Base-by-base conservation (phyloP, 345 rosid genomes). In the Syzygium oleosum region DNA sequence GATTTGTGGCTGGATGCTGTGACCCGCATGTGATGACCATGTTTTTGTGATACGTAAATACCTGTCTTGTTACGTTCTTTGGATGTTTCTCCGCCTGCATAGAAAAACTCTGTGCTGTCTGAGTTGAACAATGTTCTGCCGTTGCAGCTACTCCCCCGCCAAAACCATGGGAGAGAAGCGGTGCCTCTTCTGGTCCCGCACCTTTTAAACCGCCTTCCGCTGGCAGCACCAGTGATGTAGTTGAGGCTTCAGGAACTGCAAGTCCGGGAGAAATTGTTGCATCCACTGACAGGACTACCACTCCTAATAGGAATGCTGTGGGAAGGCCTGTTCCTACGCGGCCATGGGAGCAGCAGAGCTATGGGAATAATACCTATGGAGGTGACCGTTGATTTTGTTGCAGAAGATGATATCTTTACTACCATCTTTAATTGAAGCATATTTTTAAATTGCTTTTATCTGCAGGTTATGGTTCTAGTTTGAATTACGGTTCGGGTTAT, bases 191-290 rank as follows among this genome's bases (percentile, higher is more conserved):
- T 25, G 98, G 99, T 84, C 94, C 98, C 63, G 90, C 93, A 17
- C 99, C 99, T 89, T 98, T 98, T 85, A 98, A 95, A 89, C 99
- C 99, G 22, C 95, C 99, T 41, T 95, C 98, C 19, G 85, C 94
- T 86, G 97, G 98, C 43, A 96, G 91, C 94, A 98, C 99, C 16
- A 96, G 96, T 88, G 98, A 92, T 89, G 97, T 96, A 4, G 99
- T 98, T 59, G 99, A 98, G 91, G 97, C 97, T 88, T 96, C 99
- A 46, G 99, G 99, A 86, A 96, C 99, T 61, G 99, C 98, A 13
- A 93, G 85, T 85, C 99, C 98, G 0, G 98, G 99, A 77, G 99
- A 96, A 88, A 91, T 95, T 49, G 95, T 96, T 91, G 63, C 98
- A 0, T 52, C 93, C 34, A 85, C 84, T 31, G 91, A 92, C 87